Base-by-base conservation (phyloP, 306 rosid genomes). In the Dicorynia guianensis region DNA sequence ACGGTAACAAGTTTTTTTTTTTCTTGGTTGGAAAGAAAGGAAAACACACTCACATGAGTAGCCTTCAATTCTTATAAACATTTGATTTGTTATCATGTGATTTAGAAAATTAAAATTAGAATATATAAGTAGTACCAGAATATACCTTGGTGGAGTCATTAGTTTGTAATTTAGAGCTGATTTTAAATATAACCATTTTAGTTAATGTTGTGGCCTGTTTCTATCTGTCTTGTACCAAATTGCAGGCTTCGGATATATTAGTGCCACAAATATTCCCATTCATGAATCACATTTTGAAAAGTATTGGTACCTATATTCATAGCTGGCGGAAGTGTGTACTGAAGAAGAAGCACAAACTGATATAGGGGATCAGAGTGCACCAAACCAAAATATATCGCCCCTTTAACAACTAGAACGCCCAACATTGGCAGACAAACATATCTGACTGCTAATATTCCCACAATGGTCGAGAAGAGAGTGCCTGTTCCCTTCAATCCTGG, bases 241-340 rank as follows among this genome's bases (percentile, higher is more conserved):
- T 56, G 13, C 18, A 46, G 11, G 19, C n/a, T 17, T 54, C 35
- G 3, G 11, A 63, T 11, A 39, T 7, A 19, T n/a, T n/a, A n/a
- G n/a, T 10, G 1, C n/a, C 68, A 44, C 25, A 63, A 39, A 39
- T 18, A 48, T 25, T 67, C 57, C 2, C 47, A 60, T 20, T 44
- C 49, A 18, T 53, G 30, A 71, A 54, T 18, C 38, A 20, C 11
- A 35, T 55, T 8, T 18, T 42, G 44, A 14, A 65, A 13, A 58
- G 59, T 3, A 68, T 63, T 7, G 53, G 17, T 85, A 89, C 96
- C 98, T 78, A 88, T 91, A 71, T 79, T 89, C 97, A 95, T 92
- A 50, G 98, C 97, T 8, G 98, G 97, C 0, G 97, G 98, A 44
- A 95, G 64, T 56, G 96, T 80, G 79, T 81, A 95, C 30, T 90